Conservation (phyloP, 306 rosid species). For the Senna tora region DNA sequence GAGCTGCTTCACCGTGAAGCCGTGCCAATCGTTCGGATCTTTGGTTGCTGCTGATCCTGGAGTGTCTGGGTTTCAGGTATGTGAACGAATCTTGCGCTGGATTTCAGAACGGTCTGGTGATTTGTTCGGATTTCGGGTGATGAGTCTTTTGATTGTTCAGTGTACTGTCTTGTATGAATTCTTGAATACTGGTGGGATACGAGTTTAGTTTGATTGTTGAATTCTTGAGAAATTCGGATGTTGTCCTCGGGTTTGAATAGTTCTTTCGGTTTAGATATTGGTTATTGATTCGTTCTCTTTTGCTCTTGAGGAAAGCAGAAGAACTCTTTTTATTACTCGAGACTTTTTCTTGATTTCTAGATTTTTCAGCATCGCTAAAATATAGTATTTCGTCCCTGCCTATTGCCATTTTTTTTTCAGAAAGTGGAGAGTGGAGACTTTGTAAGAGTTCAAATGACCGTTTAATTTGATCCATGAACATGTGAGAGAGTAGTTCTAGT, state of each 20-base stretch:
- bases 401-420: neutral
- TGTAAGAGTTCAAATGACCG: neutral
- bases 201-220: slow-evolving; percentile 8
- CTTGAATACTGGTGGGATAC: slow-evolving; percentile 1
- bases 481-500: neutral
- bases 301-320: neutral
- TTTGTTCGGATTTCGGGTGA: slow-evolving; percentile 34
- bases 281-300: neutral
- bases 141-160: neutral
- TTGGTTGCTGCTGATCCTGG: slow-evolving; percentile 42
- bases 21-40: slow-evolving; percentile 49
- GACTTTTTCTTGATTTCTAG: neutral
- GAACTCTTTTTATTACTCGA: neutral
- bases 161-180: neutral
- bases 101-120: slow-evolving; percentile 16
- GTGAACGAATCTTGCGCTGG: slow-evolving; percentile 32
- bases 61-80: slow-evolving; percentile 39
- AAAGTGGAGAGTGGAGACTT: neutral
- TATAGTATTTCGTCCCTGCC: neutral
- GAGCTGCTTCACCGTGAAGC: slow-evolving; percentile 40
- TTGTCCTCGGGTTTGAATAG: neutral
- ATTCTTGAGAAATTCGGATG: slow-evolving; percentile 17
- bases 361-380: neutral
- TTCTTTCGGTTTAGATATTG: neutral
- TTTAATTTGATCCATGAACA: neutral